phyloP scores from a whole-genome alignment of 2,329 filamentous ascomycete species.

The Aspergillus hortae region DNA sequence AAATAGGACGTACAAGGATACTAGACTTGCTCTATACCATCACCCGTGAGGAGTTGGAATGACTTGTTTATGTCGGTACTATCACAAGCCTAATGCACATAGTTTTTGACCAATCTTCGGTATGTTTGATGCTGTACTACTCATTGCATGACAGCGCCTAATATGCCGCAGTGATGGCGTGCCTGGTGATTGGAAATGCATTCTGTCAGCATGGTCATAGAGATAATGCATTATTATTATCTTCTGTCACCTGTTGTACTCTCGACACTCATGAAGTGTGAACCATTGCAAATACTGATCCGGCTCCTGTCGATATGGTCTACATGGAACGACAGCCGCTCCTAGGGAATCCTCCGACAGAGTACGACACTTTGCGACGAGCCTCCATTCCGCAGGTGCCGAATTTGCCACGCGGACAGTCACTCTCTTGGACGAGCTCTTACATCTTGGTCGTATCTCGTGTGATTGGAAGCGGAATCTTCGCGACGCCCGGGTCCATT shows the following conservation, averaged over 20 bases:
- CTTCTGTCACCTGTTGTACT: background rate
- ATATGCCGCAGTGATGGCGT: slow-evolving; percentile 27
- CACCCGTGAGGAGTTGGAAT: no score
- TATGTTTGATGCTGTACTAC: no score
- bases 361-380: background rate
- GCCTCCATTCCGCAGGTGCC: background rate
- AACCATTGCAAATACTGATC: background rate
- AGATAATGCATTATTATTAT: background rate
- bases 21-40: no score
- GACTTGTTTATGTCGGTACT: no score
- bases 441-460: slow-evolving; percentile 67
- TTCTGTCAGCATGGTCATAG: background rate
- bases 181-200: slow-evolving; percentile 11
- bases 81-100: no score
- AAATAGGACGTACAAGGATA: no score
- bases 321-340: slow-evolving; percentile 19
- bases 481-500: slow-evolving; percentile 67
- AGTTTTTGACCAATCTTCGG: no score
- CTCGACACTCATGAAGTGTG: no score
- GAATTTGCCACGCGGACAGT: slow-evolving; percentile 41
- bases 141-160: slow-evolving; percentile 9
- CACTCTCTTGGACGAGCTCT: slow-evolving; percentile 59
- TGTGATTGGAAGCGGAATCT: slow-evolving; percentile 68
- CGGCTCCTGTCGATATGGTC: slow-evolving; percentile 10
- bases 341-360: slow-evolving; percentile 3